Evolutionary conservation across 1,284 basidiomycete species (phyloP).

Genomic region (Ustilago tritici): DNA sequence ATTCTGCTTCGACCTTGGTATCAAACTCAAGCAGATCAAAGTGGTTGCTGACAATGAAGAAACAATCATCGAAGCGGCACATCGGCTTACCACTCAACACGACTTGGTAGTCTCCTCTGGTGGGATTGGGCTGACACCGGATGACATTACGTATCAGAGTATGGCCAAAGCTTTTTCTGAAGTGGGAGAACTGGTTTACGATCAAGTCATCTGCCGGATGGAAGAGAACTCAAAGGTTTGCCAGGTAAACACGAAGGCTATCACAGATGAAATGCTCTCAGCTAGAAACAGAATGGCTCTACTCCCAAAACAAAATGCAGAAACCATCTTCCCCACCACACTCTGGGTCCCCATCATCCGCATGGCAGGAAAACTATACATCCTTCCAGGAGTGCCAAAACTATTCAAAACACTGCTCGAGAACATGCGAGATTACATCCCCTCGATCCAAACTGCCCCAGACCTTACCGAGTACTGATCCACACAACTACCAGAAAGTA

Average conservation of each 20-base stretch:
- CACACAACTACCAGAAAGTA: constrained; percentile 76
- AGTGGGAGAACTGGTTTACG: constrained; percentile 75
- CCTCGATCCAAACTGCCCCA: constrained; percentile 51
- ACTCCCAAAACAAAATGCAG: constrained; percentile 54
- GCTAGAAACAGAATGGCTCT: constrained; percentile 66
- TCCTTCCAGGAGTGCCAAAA: constrained; percentile 89
- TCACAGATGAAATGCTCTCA: constrained; percentile 74
- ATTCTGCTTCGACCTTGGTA: constrained; percentile 66
- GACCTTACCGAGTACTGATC: constrained; percentile 58
- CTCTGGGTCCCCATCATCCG: constrained; percentile 89
- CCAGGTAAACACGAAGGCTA: constrained; percentile 74
- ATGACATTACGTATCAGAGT: constrained; percentile 83
- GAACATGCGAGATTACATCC: constrained; percentile 75
- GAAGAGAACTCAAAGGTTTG: constrained; percentile 76
- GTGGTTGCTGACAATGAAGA: constrained; percentile 90
- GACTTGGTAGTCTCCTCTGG: constrained; percentile 59
- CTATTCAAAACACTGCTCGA: constrained; percentile 76
- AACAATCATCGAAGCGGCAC: constrained; percentile 87
- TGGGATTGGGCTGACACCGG: constrained; percentile 66
- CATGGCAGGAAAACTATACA: constrained; percentile 83
- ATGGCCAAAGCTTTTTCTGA: constrained; percentile 83
- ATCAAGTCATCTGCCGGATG: constrained; percentile 84
- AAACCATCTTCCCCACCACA: constrained; percentile 61
- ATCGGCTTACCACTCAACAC: constrained; percentile 76
- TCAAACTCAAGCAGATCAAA: constrained; percentile 75